Evolutionary conservation across 2,329 filamentous ascomycete species (phyloP).

Genomic region (Phaeoacremonium minimum): DNA sequence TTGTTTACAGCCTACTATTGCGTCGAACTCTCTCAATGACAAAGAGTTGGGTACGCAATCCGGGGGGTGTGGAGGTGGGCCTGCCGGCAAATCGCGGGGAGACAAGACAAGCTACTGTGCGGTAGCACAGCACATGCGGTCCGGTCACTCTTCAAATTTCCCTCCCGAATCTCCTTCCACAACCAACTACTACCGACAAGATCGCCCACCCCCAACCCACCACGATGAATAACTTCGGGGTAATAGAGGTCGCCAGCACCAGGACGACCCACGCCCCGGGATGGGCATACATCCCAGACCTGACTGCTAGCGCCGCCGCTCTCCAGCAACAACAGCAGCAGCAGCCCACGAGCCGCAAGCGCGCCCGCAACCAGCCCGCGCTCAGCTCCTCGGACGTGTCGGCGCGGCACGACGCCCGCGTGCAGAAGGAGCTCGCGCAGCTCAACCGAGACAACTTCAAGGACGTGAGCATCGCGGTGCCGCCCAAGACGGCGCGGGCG

Average conservation of each 20-base stretch:
- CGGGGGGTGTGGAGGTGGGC: neutral
- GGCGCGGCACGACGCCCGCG: slow-evolving; percentile 77
- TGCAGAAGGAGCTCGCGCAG: slow-evolving; percentile 75
- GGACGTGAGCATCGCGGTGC: slow-evolving; percentile 68
- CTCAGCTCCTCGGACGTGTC: slow-evolving; percentile 61
- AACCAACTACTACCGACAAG: slow-evolving; percentile 2
- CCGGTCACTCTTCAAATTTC: slow-evolving; percentile 1
- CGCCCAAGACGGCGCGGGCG: slow-evolving; percentile 42
- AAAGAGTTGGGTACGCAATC: too few species aligned
- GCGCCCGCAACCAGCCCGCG: slow-evolving; percentile 54
- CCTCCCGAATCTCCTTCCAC: neutral
- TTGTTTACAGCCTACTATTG: too few species aligned
- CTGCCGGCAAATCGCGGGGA: neutral
- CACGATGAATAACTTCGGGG: slow-evolving; percentile 65
- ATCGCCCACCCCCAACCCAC: neutral
- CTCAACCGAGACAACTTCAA: slow-evolving; percentile 76
- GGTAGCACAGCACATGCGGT: too few species aligned
- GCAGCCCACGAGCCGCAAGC: slow-evolving; percentile 61
- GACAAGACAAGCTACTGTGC: neutral
- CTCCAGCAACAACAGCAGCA: slow-evolving; percentile 22
- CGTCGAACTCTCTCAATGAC: too few species aligned
- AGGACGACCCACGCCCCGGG: slow-evolving; percentile 71
- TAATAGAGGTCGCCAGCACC: slow-evolving; percentile 75
- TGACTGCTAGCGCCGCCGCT: slow-evolving; percentile 26
- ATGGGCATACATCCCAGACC: slow-evolving; percentile 87